phyloP scores from a whole-genome alignment of 2,329 filamentous ascomycete genomes.

The Fusarium sp. region DNA sequence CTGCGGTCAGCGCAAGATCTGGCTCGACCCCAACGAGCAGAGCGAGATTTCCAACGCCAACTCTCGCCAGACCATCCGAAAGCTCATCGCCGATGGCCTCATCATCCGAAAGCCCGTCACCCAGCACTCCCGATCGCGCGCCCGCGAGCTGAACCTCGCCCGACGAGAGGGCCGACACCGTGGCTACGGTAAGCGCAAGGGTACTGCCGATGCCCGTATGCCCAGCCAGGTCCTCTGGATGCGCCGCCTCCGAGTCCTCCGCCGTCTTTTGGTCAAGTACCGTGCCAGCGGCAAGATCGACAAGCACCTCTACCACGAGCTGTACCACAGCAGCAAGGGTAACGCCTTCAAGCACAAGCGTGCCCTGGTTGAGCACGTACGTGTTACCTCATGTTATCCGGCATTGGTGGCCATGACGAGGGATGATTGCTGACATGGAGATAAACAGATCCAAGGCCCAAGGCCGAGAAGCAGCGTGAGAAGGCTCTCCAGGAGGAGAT shows the following conservation, averaged over 20 bases:
- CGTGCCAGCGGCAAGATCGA: slow-evolving; percentile 99
- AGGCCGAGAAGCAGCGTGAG: slow-evolving; percentile 99
- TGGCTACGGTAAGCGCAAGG: slow-evolving; percentile 99
- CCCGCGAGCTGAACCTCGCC: slow-evolving; percentile 93
- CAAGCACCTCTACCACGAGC: slow-evolving; percentile 99
- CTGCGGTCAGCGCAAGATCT: slow-evolving; percentile 99
- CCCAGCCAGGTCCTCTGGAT: slow-evolving; percentile 99
- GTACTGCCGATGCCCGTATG: slow-evolving; percentile 99
- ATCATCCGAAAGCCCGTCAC: slow-evolving; percentile 99
- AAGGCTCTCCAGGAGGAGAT: slow-evolving; percentile 98
- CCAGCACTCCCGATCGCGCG: slow-evolving; percentile 98
- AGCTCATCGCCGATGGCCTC: slow-evolving; percentile 99
- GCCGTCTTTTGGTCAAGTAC: slow-evolving; percentile 99
- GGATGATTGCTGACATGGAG: slow-evolving; percentile 32
- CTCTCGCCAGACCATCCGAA: slow-evolving; percentile 99
- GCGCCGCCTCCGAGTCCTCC: slow-evolving; percentile 99
- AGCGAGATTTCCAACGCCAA: slow-evolving; percentile 99
- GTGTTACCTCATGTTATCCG: slow-evolving; percentile 57
- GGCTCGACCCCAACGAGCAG: slow-evolving; percentile 99
- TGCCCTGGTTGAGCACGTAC: slow-evolving; percentile 99
- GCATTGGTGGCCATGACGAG: background rate
- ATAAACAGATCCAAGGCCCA: slow-evolving; percentile 91
- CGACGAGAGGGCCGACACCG: slow-evolving; percentile 97
- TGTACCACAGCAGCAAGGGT: slow-evolving; percentile 99
- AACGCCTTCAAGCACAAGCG: slow-evolving; percentile 99